Percentiles rank a stretch among this genome's conserved stretches.
Evolutionary conservation across 495 filamentous ascomycete genomes (phyloP).

Genomic region (Usnea hakonensis): DNA sequence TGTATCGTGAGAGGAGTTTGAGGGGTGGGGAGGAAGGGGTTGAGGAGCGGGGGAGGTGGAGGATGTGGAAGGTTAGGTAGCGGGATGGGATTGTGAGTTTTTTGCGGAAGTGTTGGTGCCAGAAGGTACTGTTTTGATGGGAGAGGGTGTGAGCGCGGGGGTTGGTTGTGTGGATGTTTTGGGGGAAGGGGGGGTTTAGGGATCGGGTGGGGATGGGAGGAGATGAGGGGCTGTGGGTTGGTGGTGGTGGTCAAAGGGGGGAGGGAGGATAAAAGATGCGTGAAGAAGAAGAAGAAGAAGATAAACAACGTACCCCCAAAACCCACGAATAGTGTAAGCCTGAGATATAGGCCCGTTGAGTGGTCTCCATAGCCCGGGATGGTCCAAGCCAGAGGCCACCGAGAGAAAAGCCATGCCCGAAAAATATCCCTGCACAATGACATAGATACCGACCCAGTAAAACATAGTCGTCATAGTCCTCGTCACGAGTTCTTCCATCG

Average conservation of each 20-base stretch:
- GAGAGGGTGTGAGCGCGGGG: not conserved
- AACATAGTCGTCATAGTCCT: not conserved
- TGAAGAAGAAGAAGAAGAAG: not conserved
- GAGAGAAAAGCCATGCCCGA: not conserved
- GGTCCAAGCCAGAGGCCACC: not conserved
- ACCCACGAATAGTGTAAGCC: conserved; percentile 30
- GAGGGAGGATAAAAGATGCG: too few species aligned
- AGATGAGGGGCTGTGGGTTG: too few species aligned
- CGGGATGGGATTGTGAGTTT: conserved; percentile 27
- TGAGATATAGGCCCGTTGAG: conserved; percentile 29
- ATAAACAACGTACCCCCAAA: conserved; percentile 29
- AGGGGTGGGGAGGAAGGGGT: too few species aligned
- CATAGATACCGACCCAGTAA: not conserved
- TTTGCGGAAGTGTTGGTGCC: conserved; percentile 35
- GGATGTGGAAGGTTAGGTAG: conserved; percentile 25
- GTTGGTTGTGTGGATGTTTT: not conserved
- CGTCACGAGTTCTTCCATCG: not conserved
- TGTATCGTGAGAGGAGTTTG: conserved; percentile 29
- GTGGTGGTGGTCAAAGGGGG: too few species aligned
- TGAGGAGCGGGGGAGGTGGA: conserved; percentile 27
- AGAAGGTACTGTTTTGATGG: conserved; percentile 33
- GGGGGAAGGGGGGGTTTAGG: not conserved
- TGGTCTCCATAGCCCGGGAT: conserved; percentile 28
- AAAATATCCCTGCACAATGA: not conserved
- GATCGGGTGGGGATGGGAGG: too few species aligned